These are phyloP conservation scores for Pelargonium nanum DNA, from an alignment of 345 rosid genomes.

Conservation along the genomic window DNA sequence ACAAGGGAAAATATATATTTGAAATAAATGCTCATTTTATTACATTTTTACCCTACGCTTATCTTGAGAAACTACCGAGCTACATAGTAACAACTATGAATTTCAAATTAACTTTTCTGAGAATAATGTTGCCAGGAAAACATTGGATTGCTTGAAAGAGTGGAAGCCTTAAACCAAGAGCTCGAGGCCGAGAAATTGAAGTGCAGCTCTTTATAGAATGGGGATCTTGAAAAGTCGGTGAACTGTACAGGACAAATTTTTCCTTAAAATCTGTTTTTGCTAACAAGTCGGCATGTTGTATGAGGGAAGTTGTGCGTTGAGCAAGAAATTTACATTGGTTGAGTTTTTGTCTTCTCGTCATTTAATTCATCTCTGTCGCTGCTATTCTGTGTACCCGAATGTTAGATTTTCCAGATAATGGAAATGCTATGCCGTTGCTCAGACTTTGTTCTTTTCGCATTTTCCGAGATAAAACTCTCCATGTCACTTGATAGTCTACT, in stretches of 20 bases:
- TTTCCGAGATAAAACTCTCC: too few species aligned
- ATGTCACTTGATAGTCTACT: too few species aligned
- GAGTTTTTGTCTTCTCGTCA: too few species aligned
- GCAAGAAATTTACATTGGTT: neutral
- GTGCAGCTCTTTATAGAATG: constrained; percentile 22
- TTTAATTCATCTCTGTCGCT: too few species aligned
- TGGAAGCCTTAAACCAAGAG: constrained; percentile 40
- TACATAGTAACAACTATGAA: neutral
- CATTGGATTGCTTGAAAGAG: constrained; percentile 28
- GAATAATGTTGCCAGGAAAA: constrained; percentile 37
- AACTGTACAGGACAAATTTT: neutral
- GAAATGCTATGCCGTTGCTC: too few species aligned
- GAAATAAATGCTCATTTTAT: too few species aligned
- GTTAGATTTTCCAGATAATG: too few species aligned
- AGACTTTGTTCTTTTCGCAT: too few species aligned
- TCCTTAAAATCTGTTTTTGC: neutral
- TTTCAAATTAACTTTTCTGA: constrained; percentile 5
- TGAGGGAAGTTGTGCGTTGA: neutral
- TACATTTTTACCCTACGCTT: too few species aligned
- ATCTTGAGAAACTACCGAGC: too few species aligned
- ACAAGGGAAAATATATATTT: too few species aligned
- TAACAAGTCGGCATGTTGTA: neutral
- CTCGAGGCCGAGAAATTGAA: constrained; percentile 35
- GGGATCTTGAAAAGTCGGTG: neutral
- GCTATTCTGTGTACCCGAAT: too few species aligned